Conservation (phyloP, 139 green algal genomes). For the Coccomyxa sp. region DNA sequence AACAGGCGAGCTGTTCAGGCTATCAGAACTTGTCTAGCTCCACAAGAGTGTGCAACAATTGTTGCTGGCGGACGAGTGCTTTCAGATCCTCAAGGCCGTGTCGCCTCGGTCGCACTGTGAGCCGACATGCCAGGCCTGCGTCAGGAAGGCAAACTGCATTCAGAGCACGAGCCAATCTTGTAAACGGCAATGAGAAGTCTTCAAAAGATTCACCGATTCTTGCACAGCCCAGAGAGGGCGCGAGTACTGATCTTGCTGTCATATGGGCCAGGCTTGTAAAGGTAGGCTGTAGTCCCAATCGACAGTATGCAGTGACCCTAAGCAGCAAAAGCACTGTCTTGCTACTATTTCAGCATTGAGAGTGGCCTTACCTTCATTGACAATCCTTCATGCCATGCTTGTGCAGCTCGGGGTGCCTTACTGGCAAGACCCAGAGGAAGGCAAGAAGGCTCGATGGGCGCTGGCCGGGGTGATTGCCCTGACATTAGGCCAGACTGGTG, state of each 20-base stretch:
- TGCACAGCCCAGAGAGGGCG: no score
- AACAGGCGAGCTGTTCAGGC: no score
- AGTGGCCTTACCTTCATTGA: not conserved
- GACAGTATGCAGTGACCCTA: not conserved
- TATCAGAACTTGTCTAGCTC: no score
- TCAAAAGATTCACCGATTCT: no score
- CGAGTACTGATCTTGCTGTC: constrained; percentile 64
- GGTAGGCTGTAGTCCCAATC: constrained; percentile 21
- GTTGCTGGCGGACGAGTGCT: no score
- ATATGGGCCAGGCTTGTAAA: constrained; percentile 59
- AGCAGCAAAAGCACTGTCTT: not conserved
- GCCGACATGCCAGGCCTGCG: no score
- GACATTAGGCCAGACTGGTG: constrained; percentile 90
- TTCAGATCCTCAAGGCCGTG: no score
- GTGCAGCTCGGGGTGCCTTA: constrained; percentile 78
- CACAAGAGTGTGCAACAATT: no score
- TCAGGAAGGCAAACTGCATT: no score
- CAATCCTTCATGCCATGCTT: not conserved
- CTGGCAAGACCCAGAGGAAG: constrained; percentile 62
- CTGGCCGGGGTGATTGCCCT: constrained; percentile 85
- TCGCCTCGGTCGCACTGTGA: no score
- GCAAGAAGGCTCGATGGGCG: constrained; percentile 46
- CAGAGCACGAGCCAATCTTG: no score
- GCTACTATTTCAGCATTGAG: not conserved
- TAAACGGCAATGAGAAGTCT: no score